Conservation (phyloP, 106 monocot species). For the Ottelia alismoides region DNA sequence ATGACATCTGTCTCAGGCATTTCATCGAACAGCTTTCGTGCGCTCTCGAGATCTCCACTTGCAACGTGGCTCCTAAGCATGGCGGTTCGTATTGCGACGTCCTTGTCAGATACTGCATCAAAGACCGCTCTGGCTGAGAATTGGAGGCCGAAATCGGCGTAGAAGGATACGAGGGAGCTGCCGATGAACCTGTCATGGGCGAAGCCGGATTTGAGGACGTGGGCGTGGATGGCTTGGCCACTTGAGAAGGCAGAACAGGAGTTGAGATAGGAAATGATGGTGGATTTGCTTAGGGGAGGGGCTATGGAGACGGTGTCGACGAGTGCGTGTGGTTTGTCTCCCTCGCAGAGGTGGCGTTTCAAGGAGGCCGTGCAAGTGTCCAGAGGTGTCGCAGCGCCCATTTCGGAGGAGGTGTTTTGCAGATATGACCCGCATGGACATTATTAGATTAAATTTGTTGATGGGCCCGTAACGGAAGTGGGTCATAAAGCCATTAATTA, state of each 20-base stretch:
- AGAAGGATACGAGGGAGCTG: constrained; percentile 27
- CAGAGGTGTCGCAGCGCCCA: too few relatives aligned
- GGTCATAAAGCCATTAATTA: too few relatives aligned
- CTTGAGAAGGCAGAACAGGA: constrained; percentile 9
- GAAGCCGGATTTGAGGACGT: constrained; percentile 23
- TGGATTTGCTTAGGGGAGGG: constrained; percentile 14
- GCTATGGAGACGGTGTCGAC: not conserved
- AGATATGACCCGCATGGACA: too few relatives aligned
- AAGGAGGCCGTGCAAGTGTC: too few relatives aligned
- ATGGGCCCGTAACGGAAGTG: too few relatives aligned
- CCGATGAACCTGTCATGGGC: constrained; percentile 23
- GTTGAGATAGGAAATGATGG: constrained; percentile 35
- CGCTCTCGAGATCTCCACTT: constrained; percentile 16
- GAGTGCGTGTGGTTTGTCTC: not conserved
- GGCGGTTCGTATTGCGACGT: constrained; percentile 15
- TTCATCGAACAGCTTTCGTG: constrained; percentile 27
- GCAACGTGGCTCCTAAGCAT: constrained; percentile 24
- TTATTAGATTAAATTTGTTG: too few relatives aligned
- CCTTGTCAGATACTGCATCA: constrained; percentile 23
- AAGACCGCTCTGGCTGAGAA: constrained; percentile 18
- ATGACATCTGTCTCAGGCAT: constrained; percentile 27
- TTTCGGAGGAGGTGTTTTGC: too few relatives aligned
- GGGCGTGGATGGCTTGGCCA: constrained; percentile 28
- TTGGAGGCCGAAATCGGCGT: constrained; percentile 15
- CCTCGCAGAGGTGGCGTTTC: too few relatives aligned